Evolutionary conservation across 768 basidiomycete species (phyloP).

Genomic region (Pisolithus albus): DNA sequence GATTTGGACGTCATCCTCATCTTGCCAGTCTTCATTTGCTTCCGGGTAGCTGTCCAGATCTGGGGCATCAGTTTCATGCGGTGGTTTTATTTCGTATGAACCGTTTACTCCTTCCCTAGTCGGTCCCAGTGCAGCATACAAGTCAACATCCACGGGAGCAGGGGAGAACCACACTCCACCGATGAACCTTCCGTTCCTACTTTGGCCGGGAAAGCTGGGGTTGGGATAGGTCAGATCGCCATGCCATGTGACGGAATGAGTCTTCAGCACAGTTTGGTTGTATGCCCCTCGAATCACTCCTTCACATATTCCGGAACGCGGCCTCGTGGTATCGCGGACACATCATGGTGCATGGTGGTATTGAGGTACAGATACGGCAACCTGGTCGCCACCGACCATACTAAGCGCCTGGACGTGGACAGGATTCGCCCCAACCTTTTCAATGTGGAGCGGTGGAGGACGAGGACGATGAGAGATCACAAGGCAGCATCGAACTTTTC

Average conservation of each 20-base stretch:
- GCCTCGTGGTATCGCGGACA: conserved; percentile 30
- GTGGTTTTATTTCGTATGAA: too few relatives aligned
- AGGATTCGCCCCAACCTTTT: conserved; percentile 19
- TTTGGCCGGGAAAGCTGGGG: conserved; percentile 53
- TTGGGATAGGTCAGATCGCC: conserved; percentile 72
- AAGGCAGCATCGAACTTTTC: not conserved
- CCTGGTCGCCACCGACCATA: conserved; percentile 17
- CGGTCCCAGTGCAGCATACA: too few relatives aligned
- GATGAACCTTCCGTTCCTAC: conserved; percentile 75
- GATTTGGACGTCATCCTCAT: too few relatives aligned
- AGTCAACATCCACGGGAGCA: not conserved
- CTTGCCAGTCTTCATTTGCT: too few relatives aligned
- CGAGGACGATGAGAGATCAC: conserved; percentile 17
- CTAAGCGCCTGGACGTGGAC: conserved; percentile 9
- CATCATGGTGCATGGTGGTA: conserved; percentile 6
- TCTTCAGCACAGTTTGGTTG: conserved; percentile 22
- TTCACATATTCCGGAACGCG: conserved; percentile 35
- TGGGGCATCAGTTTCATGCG: too few relatives aligned
- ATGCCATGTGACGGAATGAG: conserved; percentile 62
- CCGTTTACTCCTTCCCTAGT: too few relatives aligned
- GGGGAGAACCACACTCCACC: conserved; percentile 53
- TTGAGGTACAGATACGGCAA: conserved; percentile 17
- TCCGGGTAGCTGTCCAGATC: too few relatives aligned
- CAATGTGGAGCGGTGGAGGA: conserved; percentile 26
- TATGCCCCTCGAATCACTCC: conserved; percentile 20